Base-by-base conservation (phyloP, 2,329 filamentous ascomycete genomes). In the Seiridium cupressi region DNA sequence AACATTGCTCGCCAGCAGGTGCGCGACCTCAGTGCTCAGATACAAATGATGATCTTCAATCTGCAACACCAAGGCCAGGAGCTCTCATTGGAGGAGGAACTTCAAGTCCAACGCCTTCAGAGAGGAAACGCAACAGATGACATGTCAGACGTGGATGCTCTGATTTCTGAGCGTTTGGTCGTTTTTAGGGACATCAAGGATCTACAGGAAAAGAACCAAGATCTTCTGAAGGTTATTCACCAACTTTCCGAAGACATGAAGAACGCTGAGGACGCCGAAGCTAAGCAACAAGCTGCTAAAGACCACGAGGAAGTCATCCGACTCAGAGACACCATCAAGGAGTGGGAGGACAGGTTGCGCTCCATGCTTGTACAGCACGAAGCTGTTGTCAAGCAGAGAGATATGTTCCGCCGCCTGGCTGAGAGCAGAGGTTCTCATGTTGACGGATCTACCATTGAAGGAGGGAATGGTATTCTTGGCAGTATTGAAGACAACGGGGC, bases 381-480 rank as follows among this genome's bases (percentile, higher is more conserved):
- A 78, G 96, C 92, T 73, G 97, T 96, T 73, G 92, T 95, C 72
- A 92, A 93, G 68, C 95, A 99, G 77, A 89, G 95, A 63, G 94
- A 99, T 72, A 97, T 97, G 86, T 98, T 97, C 88, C 89, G 94
- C 31, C 92, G 93, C 57, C 93, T 98, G 80, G 84, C 97, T 36
- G 91, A 94, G 66, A 91, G 95, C 63, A 74, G 88, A 77, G 72
- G 81, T 70, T 69, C 84, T 70, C 71, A 84, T 72, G 81, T 78
- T 10, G 89, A 93, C 62, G 79, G 84, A 13, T 88, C 88, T 1
- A 81, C 88, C 55, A 88, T 96, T 70, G 91, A 89, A 1, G 87
- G 60, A 44, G 57, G 89, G 61, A 83, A 85, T 13, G 79, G 81
- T 57, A 81, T 86, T 36, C 76, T 88, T 57, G 78, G 79, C 60